Evolutionary conservation across 2,329 filamentous ascomycete genomes (phyloP).

Genomic region (Colletotrichum truncatum): DNA sequence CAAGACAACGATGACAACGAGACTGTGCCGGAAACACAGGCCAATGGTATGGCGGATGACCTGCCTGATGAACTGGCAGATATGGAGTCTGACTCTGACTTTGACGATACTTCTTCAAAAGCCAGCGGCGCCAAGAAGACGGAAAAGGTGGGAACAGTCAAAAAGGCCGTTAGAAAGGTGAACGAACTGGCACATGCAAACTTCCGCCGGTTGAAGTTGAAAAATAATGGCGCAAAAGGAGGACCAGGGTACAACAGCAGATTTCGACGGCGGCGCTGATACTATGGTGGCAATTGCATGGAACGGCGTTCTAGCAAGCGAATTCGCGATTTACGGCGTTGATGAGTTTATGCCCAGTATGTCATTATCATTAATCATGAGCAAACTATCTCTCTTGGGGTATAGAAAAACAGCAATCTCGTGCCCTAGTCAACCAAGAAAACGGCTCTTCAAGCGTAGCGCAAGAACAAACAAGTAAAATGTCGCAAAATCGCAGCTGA

Average conservation of each 20-base stretch:
- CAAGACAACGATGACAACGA: constrained; percentile 41
- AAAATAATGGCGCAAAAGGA: constrained; percentile 70
- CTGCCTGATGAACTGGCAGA: constrained; percentile 39
- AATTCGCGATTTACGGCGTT: not conserved
- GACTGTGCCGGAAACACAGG: constrained; percentile 50
- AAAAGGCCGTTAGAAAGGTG: constrained; percentile 66
- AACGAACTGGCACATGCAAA: constrained; percentile 72
- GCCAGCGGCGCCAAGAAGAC: constrained; percentile 33
- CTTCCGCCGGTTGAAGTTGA: constrained; percentile 72
- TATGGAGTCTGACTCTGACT: constrained; percentile 44
- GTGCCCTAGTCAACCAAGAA: not conserved
- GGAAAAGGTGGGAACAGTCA: constrained; percentile 55
- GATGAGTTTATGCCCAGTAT: constrained; percentile 22
- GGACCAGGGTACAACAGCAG: constrained; percentile 65
- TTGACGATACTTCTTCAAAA: constrained; percentile 38
- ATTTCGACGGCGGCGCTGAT: constrained; percentile 61
- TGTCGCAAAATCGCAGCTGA: constrained; percentile 29
- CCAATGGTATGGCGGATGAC: constrained; percentile 38
- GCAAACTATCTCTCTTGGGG: not conserved
- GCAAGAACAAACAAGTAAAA: constrained; percentile 15
- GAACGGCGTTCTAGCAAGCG: constrained; percentile 13
- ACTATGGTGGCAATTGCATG: not conserved
- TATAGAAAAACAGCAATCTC: not conserved
- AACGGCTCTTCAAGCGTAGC: not conserved
- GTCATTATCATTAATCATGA: not conserved